phyloP scores from a whole-genome alignment of 2,329 filamentous ascomycete species.

The Lasiodiplodia citricola region DNA sequence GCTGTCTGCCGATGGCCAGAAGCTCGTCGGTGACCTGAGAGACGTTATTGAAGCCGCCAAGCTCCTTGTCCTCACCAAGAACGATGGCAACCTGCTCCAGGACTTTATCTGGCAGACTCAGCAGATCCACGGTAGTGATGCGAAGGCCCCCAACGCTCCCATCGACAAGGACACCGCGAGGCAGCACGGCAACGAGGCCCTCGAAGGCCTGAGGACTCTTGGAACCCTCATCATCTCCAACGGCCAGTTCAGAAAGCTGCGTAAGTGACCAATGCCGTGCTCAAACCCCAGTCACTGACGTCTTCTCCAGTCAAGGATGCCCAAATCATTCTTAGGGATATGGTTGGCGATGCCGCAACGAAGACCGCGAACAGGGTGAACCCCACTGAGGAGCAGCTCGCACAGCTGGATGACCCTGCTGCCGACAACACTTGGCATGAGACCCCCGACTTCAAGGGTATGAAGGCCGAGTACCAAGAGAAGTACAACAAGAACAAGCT shows the following conservation, averaged over 20 bases:
- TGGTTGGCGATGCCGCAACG: conserved; percentile 85
- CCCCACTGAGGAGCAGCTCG: conserved; percentile 76
- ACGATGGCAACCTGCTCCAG: conserved; percentile 90
- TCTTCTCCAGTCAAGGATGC: conserved; percentile 71
- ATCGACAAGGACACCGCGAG: conserved; percentile 77
- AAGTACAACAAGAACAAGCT: conserved; percentile 63
- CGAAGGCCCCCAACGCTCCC: conserved; percentile 68
- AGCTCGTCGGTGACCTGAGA: conserved; percentile 77
- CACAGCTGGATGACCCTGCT: conserved; percentile 81
- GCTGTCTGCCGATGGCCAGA: conserved; percentile 81
- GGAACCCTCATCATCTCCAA: conserved; percentile 92
- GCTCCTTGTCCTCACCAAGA: conserved; percentile 86
- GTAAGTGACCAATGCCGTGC: conserved; percentile 56
- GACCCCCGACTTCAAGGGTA: conserved; percentile 72
- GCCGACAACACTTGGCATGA: conserved; percentile 95
- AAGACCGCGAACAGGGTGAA: conserved; percentile 77
- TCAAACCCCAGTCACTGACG: conserved; percentile 29
- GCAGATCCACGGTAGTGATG: conserved; percentile 68
- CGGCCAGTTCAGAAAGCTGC: conserved; percentile 90
- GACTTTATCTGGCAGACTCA: conserved; percentile 97
- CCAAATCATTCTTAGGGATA: conserved; percentile 80
- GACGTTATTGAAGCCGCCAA: conserved; percentile 86
- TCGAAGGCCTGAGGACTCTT: conserved; percentile 84
- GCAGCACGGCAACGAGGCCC: conserved; percentile 81
- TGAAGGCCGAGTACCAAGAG: conserved; percentile 71